A percentile compares a stretch with the other conserved stretches of the same genome.
Conservation (phyloP, 2,329 filamentous ascomycete species). For the Cladosporium colombiae region DNA sequence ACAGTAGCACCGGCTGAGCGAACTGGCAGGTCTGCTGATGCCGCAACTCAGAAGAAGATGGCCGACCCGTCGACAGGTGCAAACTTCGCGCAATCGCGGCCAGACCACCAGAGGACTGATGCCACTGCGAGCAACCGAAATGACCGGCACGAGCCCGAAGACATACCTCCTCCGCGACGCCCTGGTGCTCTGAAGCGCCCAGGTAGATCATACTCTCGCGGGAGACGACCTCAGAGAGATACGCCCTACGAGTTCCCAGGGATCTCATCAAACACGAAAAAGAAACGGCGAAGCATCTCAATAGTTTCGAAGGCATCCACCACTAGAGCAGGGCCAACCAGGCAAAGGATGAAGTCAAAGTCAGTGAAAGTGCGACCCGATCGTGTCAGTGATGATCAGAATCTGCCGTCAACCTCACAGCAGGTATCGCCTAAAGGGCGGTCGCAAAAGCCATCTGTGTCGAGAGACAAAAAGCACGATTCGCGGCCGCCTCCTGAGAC, state of each 20-base stretch:
- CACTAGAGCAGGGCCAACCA: background rate
- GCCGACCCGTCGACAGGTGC: background rate
- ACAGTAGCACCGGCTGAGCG: background rate
- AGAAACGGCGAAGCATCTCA: background rate
- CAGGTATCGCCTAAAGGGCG: background rate
- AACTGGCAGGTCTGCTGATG: background rate
- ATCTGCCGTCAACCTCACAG: background rate
- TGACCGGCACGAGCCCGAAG: background rate
- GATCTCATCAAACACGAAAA: background rate
- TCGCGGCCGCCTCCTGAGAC: background rate
- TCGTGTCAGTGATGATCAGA: background rate
- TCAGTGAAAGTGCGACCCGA: background rate
- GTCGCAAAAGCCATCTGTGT: background rate
- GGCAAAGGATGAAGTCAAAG: constrained; percentile 12
- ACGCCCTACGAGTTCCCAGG: background rate
- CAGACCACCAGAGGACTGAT: background rate
- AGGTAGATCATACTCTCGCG: background rate
- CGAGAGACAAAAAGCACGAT: background rate
- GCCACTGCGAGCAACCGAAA: background rate
- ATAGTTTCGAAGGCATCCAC: background rate
- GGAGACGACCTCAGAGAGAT: background rate
- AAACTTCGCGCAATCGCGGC: background rate
- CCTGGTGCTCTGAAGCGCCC: constrained; percentile 10
- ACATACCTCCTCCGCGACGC: background rate
- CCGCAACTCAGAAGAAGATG: background rate